Conservation (phyloP, 2,329 filamentous ascomycete genomes). For the Colletotrichum liaoningense region DNA sequence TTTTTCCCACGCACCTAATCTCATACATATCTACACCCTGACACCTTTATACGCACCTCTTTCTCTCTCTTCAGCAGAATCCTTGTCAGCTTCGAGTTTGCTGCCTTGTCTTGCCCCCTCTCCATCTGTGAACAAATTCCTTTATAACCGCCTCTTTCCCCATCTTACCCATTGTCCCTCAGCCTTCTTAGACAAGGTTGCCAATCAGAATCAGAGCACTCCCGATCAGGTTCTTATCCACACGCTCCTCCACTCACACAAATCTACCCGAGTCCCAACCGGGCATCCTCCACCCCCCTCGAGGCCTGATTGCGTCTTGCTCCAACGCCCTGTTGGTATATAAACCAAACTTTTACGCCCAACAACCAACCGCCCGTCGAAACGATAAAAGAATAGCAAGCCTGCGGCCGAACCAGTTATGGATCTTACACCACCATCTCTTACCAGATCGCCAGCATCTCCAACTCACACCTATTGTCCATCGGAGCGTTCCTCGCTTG, state of each 20-base stretch:
- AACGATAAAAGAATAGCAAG: constrained; percentile 16
- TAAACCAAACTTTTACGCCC: constrained; percentile 29
- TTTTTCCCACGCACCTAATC: background rate
- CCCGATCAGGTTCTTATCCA: constrained; percentile 27
- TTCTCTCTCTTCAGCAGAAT: constrained; percentile 7
- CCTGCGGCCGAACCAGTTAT: constrained; percentile 47
- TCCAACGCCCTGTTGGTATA: constrained; percentile 32
- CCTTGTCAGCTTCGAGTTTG: constrained; percentile 3
- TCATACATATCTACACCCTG: background rate
- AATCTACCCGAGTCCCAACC: constrained; percentile 16
- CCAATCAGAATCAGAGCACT: constrained; percentile 25
- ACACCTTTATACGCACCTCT: background rate
- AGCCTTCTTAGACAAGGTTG: constrained; percentile 31
- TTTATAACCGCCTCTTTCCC: constrained; percentile 21
- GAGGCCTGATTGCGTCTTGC: constrained; percentile 14
- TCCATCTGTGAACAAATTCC: background rate
- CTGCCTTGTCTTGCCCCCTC: constrained; percentile 12
- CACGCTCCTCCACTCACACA: constrained; percentile 30
- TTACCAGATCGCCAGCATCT: constrained; percentile 57
- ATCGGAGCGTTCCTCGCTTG: constrained; percentile 52
- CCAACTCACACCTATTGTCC: constrained; percentile 58
- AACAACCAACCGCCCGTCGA: constrained; percentile 15
- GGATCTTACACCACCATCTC: constrained; percentile 61
- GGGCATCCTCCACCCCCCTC: constrained; percentile 10
- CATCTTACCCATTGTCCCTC: constrained; percentile 23